Percentiles rank a stretch among this genome's conserved stretches.
phyloP scores from a whole-genome alignment of 2,329 filamentous ascomycete genomes.

The Colletotrichum chlorophyti region DNA sequence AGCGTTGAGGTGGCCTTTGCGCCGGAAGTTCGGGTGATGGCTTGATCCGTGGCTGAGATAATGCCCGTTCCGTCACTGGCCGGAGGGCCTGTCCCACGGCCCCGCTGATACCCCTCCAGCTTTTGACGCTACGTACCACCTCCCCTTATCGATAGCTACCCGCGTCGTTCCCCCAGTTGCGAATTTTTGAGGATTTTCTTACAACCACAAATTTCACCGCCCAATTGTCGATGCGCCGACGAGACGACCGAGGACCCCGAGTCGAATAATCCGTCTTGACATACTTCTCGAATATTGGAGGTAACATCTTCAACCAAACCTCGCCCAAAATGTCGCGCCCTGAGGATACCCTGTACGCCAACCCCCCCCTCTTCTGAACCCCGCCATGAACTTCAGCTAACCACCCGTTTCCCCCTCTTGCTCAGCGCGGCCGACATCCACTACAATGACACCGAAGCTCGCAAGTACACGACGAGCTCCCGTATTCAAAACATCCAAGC shows the following conservation, averaged over 20 bases:
- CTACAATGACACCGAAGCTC: slow-evolving; percentile 94
- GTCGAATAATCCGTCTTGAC: not conserved
- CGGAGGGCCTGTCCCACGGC: no score
- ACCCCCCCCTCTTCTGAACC: slow-evolving; percentile 26
- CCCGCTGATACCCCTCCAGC: no score
- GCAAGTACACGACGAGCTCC: slow-evolving; percentile 96
- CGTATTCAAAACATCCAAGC: slow-evolving; percentile 96
- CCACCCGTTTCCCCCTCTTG: not conserved
- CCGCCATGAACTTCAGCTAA: slow-evolving; percentile 16
- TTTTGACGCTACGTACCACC: no score
- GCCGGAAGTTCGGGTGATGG: slow-evolving; percentile 9
- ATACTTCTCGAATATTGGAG: fast-evolving
- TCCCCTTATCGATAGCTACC: slow-evolving; percentile 23
- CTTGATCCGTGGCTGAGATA: slow-evolving; percentile 13
- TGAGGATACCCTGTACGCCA: slow-evolving; percentile 84
- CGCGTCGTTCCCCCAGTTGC: slow-evolving; percentile 12
- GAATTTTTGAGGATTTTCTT: slow-evolving; percentile 26
- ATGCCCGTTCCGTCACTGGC: fast-evolving
- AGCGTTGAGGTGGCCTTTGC: slow-evolving; percentile 30
- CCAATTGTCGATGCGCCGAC: slow-evolving; percentile 17
- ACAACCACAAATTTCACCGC: slow-evolving; percentile 26
- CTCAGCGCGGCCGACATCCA: slow-evolving; percentile 90
- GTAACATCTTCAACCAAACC: not conserved
- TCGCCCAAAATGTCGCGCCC: slow-evolving; percentile 84
- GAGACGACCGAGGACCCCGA: not conserved